Base-by-base conservation (phyloP, 805 yeast genomes). In the Wickerhamiella bombiphila region DNA sequence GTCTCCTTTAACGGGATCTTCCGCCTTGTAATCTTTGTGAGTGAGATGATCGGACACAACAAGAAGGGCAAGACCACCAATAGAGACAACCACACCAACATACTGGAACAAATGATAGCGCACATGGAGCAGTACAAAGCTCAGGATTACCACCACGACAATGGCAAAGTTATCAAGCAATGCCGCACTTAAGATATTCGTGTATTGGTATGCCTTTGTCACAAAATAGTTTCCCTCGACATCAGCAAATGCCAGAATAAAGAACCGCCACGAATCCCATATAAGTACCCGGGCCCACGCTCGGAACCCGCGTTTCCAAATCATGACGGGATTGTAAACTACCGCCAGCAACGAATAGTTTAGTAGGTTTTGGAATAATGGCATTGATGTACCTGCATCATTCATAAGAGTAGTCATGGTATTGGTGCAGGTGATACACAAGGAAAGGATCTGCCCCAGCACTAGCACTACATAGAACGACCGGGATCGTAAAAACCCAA, bases 181-280 rank as follows among this genome's bases (percentile, higher is more conserved):
- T 17, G 65, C 60, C 4, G 68, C 69, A 37, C 63, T 56, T 29
- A 64, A 49, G 44, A 64, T 45, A 42, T 62, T 64, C 16, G 68
- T 64, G 49, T 64, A 64, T 38, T 53, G 54, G 43, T 64, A 64
- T 14, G 69, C 68, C 41, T 56, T 56, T 34, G 62, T 66, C 13
- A 64, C 61, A 39, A 64, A 64, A 47, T 64, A 63, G 53, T 63
- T 63, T n/a, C 68, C 68, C 45, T 64, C 56, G 19, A 64, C 68
- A 38, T 64, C 68, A 17, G 63, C 63, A 48, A 64, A 64, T 2
- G 68, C 61, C 30, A 63, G 42, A 15, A 63, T 31, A 42, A 64
- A 59, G 41, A 53, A 64, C 47, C 64, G 59, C 68, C 68, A 64
- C 41, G 65, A 57, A 42, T 64, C 66, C 17, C 40, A 38, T 19